Percentiles rank a stretch among this genome's conserved stretches.
These are phyloP conservation scores for Chloris gayana DNA, from an alignment of 176 grass and related monocot species.

Conservation along the genomic window DNA sequence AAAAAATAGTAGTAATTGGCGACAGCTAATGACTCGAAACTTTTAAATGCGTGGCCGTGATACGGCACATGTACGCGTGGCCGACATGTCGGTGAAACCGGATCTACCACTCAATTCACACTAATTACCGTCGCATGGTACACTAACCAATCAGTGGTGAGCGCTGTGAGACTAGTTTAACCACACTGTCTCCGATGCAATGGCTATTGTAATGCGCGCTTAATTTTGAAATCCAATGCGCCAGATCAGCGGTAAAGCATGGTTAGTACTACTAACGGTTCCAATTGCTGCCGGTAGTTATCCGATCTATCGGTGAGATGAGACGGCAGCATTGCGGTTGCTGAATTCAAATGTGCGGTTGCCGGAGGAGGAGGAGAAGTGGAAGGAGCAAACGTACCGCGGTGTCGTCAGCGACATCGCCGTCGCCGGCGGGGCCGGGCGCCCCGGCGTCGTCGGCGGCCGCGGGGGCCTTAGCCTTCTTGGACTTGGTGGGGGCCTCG, in stretches of 20 bases:
- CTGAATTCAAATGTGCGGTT: not conserved
- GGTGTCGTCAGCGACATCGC: conserved; percentile 26
- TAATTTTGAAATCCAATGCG: not conserved
- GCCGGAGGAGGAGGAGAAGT: not conserved
- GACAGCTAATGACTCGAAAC: conserved; percentile 9
- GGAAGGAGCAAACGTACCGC: conserved; percentile 26
- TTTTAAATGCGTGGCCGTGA: conserved; percentile 18
- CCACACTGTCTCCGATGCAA: not conserved
- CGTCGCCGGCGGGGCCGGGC: conserved; percentile 39
- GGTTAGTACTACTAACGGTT: not conserved
- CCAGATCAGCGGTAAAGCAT: not conserved
- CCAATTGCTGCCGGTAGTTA: not conserved
- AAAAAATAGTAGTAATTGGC: not conserved
- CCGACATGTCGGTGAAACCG: conserved; percentile 33
- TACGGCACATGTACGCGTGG: conserved; percentile 37
- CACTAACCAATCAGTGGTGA: not conserved
- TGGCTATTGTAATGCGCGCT: not conserved
- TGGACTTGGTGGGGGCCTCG: conserved; percentile 16
- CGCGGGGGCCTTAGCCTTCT: conserved; percentile 48
- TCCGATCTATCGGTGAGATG: not conserved
- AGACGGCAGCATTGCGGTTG: not conserved
- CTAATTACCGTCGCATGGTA: not conserved
- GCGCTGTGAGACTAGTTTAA: not conserved
- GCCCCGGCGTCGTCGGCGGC: conserved; percentile 15
- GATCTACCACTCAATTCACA: conserved; percentile 26